These are phyloP conservation scores for Cryptosporidium xiaoi DNA, from an alignment of 169 alveolate genomes.

Conservation along the genomic window DNA sequence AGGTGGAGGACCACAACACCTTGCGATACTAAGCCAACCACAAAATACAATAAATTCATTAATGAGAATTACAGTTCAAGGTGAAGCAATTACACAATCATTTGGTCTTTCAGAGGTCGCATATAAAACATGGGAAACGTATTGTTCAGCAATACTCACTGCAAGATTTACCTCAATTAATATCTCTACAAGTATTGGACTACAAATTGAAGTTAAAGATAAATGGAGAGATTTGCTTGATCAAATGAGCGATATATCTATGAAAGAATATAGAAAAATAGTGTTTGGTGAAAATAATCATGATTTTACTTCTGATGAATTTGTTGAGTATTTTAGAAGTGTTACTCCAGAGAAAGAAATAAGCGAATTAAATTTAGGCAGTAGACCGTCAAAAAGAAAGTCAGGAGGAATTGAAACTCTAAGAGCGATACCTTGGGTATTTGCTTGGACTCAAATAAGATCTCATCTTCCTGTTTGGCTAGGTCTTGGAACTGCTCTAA, in stretches of 20 bases:
- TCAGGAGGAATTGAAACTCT: slow-evolving; percentile 85
- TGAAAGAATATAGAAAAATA: slow-evolving; percentile 80
- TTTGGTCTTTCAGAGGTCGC: slow-evolving; percentile 81
- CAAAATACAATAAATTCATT: slow-evolving; percentile 83
- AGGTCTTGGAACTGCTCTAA: slow-evolving; percentile 81
- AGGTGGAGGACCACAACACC: slow-evolving; percentile 89
- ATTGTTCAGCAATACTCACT: slow-evolving; percentile 82
- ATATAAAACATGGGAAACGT: slow-evolving; percentile 83
- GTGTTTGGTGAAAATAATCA: slow-evolving; percentile 81
- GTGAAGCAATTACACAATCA: slow-evolving; percentile 82
- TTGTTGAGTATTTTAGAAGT: slow-evolving; percentile 83
- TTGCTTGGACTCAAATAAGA: slow-evolving; percentile 88
- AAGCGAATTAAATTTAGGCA: slow-evolving; percentile 85
- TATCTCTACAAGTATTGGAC: neutral
- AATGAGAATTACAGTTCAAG: slow-evolving; percentile 85
- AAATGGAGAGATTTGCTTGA: slow-evolving; percentile 84
- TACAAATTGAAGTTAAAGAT: slow-evolving; percentile 8
- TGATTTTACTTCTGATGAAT: slow-evolving; percentile 80
- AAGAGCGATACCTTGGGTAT: slow-evolving; percentile 91
- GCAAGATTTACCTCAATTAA: slow-evolving; percentile 56
- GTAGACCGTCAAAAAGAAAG: slow-evolving; percentile 85
- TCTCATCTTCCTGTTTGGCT: slow-evolving; percentile 87
- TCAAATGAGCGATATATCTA: slow-evolving; percentile 81
- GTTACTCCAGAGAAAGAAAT: slow-evolving; percentile 87
- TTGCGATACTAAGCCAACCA: slow-evolving; percentile 86